Percentiles rank a stretch among this genome's conserved stretches.
These are phyloP conservation scores for Fistulina hepatica DNA, from an alignment of 1,284 basidiomycete species.

Conservation along the genomic window DNA sequence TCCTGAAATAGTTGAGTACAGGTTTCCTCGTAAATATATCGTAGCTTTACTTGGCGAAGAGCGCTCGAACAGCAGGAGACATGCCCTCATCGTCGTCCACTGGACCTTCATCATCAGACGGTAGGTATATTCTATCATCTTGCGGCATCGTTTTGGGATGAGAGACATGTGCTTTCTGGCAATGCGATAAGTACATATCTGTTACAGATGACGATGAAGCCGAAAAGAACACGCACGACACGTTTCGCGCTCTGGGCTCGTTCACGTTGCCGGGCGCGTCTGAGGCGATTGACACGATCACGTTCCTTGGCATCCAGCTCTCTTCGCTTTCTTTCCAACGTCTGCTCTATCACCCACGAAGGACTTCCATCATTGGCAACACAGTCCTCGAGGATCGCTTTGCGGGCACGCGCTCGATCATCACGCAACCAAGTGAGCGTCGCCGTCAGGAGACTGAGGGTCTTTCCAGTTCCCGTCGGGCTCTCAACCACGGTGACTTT, in stretches of 20 bases:
- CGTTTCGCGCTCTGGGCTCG: not conserved
- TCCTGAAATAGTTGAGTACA: constrained; percentile 6
- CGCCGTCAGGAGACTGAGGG: constrained; percentile 72
- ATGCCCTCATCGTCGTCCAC: constrained; percentile 32
- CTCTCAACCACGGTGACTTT: constrained; percentile 79
- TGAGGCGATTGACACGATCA: constrained; percentile 52
- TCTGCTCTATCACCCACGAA: constrained; percentile 76
- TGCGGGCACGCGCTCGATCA: constrained; percentile 54
- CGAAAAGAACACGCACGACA: too few species aligned
- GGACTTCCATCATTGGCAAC: constrained; percentile 33
- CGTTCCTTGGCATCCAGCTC: constrained; percentile 58
- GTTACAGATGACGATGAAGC: constrained; percentile 2
- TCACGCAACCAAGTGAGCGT: constrained; percentile 74
- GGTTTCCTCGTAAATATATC: not conserved
- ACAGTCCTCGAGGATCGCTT: constrained; percentile 42
- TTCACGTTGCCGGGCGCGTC: constrained; percentile 33
- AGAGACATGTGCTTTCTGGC: not conserved
- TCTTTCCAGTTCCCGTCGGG: constrained; percentile 84
- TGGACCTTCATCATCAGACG: constrained; percentile 40
- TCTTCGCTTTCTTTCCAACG: constrained; percentile 48
- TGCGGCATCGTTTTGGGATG: constrained; percentile 5
- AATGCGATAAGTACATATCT: not conserved
- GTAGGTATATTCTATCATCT: constrained; percentile 39
- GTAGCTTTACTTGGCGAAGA: constrained; percentile 67
- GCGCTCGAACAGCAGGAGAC: constrained; percentile 66